Base-by-base conservation (phyloP, 2,329 filamentous ascomycete genomes). In the Aspergillus pseudoterreus region DNA sequence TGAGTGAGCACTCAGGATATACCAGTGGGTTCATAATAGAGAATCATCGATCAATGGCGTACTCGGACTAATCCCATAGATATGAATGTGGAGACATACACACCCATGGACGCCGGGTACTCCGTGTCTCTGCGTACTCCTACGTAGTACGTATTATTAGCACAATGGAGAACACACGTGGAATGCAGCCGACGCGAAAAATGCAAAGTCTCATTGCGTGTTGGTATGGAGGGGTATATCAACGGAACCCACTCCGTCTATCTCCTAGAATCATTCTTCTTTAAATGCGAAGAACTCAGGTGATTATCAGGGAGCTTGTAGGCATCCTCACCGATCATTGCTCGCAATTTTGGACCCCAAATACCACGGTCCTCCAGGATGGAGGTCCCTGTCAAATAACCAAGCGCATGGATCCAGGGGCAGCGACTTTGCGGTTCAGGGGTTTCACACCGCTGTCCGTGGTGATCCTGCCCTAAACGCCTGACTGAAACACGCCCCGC, bases 371-470 rank as follows among this genome's bases (percentile, higher is more conserved):
- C 27, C 27, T 30, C 27, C 27, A 30, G 27, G 10, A 38, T n/a
- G 14, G 35, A n/a, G 15, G 9, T 6, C 3, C 35, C 8, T 38
- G 14, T 17, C 35, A 38, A 38, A 8, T n/a, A 17, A 24, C 32
- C 33, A 32, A 36, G 50, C 19, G 53, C 53, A 55, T 47, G 53
- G 53, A 47, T 50, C 50, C 53, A 55, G 53, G 53, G 53, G 53
- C 43, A 55, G 47, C 6, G 21, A 39, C 33, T 44, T 45, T 47
- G 38, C 43, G 24, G 38, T 27, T 51, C 51, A 51, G 51, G 51
- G 51, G 46, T 51, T 43, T 46, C 45, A 52, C 45, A 56, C 54
- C 51, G 46, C 52, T 27, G 43, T 43, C 49, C 43, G 43, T 52
- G 54, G 52, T 39, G 52, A 52, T 56, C 52, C 49, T 41, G 50